Percentiles rank a stretch among this genome's conserved stretches.
Conservation (phyloP, 2,329 filamentous ascomycete species). For the Aspergillus sp. region DNA sequence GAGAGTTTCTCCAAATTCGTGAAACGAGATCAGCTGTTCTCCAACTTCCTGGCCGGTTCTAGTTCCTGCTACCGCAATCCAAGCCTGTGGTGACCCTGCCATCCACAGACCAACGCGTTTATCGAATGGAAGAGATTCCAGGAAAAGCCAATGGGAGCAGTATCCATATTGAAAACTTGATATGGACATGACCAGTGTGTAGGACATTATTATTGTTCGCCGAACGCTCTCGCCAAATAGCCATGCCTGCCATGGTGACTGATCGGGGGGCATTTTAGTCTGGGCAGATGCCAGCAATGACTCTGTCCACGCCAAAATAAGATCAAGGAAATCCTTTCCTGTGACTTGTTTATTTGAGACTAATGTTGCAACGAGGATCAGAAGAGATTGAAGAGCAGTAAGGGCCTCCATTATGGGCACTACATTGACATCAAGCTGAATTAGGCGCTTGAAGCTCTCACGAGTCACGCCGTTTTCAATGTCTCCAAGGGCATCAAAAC, state of each 20-base stretch:
- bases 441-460: neutral
- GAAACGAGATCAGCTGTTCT: slow-evolving; percentile 1
- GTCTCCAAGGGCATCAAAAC: neutral
- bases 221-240: slow-evolving; percentile 4
- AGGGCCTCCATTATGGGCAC: neutral
- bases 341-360: neutral
- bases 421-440: neutral
- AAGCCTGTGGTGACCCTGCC: slow-evolving; percentile 3
- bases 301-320: neutral
- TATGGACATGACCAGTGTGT: neutral
- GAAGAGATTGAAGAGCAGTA: neutral
- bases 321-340: neutral
- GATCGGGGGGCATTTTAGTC: neutral
- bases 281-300: neutral
- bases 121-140: slow-evolving; percentile 8
- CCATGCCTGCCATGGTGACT: slow-evolving; percentile 5
- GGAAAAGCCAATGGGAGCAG: slow-evolving; percentile 4
- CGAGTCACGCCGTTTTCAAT: neutral
- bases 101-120: slow-evolving; percentile 1
- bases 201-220: slow-evolving; percentile 4
- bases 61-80: neutral
- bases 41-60: slow-evolving; percentile 1
- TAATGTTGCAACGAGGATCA: neutral
- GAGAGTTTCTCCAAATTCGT: neutral
- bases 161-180: neutral